Base-by-base conservation (phyloP, 2,329 filamentous ascomycete species). In the Tolypocladium ophioglossoides region DNA sequence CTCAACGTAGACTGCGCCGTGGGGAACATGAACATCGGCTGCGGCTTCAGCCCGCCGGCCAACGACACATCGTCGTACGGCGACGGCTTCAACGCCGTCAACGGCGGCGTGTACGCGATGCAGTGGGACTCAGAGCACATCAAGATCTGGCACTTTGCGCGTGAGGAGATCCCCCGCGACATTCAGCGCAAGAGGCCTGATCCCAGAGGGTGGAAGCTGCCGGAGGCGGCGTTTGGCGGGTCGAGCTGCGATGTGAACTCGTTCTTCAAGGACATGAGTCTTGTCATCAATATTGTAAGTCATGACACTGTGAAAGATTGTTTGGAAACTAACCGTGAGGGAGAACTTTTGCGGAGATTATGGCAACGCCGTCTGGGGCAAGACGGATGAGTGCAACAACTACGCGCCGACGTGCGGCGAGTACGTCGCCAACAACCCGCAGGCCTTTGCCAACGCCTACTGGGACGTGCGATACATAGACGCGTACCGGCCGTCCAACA, bases 311-410 rank as follows among this genome's bases (percentile, higher is more conserved):
- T 18, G 20, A 10, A 18, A n/a, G 16, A 46, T 22, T 7, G 16
- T 4, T 14, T 6, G 9, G 16, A 5, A n/a, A 20, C 44, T 47
- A 20, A 47, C 44, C 30, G 0, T 16, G 9, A 2, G 2, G 27
- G n/a, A 78, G 74, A 76, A 87, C 52, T 89, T 94, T 66, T 94
- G 89, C 64, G 89, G 89, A 30, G 82, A 85, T 62, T 91, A 86
- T 77, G 87, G 86, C 0, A 83, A 68, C 44, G 67, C 66, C 6
- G 63, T 70, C 18, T 79, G 77, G 76, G 66, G 65, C 20, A 60
- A 60, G 5, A 60, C 64, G 14, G 70, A 73, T 18, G 64, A 69
- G 16, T 78, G 74, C 58, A 62, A 62, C 54, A 54, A 61, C 11
- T 65, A 70, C n/a, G 74, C 74, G 0, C 61, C 70, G 6, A 76